These are phyloP conservation scores for Boletus sp. DNA, from an alignment of 1,284 basidiomycete species.

Conservation along the genomic window DNA sequence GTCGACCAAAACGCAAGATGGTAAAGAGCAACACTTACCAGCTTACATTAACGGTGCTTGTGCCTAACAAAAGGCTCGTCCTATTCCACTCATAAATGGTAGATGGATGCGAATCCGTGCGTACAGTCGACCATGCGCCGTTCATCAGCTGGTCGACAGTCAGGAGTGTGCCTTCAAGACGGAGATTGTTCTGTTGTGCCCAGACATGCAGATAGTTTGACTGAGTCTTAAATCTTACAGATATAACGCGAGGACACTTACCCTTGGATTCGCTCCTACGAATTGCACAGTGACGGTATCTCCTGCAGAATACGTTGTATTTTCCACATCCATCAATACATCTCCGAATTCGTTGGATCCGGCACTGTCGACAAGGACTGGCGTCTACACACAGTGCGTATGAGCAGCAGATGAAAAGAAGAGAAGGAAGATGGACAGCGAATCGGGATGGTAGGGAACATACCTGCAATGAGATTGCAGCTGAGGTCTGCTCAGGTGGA, in stretches of 20 bases:
- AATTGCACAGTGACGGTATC: constrained; percentile 63
- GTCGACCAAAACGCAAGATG: neutral
- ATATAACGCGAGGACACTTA: constrained; percentile 32
- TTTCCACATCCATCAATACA: constrained; percentile 58
- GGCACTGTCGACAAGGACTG: constrained; percentile 58
- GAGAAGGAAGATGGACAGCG: neutral
- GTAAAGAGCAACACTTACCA: constrained; percentile 42
- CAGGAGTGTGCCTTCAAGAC: constrained; percentile 63
- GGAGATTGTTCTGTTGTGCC: constrained; percentile 65
- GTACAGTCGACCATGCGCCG: constrained; percentile 54
- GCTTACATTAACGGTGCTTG: constrained; percentile 59
- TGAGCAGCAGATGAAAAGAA: neutral
- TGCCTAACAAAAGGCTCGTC: constrained; percentile 53
- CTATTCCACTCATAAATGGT: constrained; percentile 69
- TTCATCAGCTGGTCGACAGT: constrained; percentile 55
- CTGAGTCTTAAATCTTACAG: neutral
- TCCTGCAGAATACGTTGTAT: constrained; percentile 48
- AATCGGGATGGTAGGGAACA: neutral
- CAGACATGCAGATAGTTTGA: neutral
- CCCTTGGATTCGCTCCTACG: constrained; percentile 76
- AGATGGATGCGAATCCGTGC: constrained; percentile 78
- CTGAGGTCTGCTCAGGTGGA: constrained; percentile 61
- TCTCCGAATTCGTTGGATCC: constrained; percentile 62
- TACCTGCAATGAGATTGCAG: constrained; percentile 67
- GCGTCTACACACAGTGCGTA: constrained; percentile 38